Evolutionary conservation across 345 rosid genomes (phyloP).

Genomic region (Capsella bursapastoris): DNA sequence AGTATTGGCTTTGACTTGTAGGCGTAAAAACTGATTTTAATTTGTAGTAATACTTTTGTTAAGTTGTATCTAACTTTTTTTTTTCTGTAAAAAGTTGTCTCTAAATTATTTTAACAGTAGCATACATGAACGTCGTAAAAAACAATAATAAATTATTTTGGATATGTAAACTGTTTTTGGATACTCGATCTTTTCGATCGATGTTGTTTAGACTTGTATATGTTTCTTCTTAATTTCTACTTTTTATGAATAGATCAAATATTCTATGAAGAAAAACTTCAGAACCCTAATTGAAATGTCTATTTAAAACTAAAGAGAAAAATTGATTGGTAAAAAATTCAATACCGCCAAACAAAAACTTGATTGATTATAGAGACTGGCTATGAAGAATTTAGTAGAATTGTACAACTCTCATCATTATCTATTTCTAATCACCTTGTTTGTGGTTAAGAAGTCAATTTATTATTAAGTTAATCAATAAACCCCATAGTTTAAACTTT

Average conservation of each 20-base stretch:
- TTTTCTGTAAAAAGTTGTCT: too few species aligned
- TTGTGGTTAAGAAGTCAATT: slow-evolving; percentile 13
- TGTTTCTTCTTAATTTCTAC: not conserved
- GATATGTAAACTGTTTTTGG: too few species aligned
- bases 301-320: not conserved
- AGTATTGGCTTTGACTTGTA: not conserved
- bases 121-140: not conserved
- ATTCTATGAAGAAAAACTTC: not conserved
- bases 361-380: slow-evolving; percentile 3
- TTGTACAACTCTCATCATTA: slow-evolving; percentile 4
- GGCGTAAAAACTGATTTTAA: not conserved
- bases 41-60: not conserved
- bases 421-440: not conserved
- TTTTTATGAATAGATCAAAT: not conserved
- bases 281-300: not conserved
- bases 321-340: not conserved
- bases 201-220: not conserved
- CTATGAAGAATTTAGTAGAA: not conserved
- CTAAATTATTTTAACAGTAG: not conserved
- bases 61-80: not conserved
- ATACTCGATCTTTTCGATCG: not conserved
- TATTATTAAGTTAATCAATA: slow-evolving; percentile 4
- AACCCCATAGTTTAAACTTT: slow-evolving; percentile 11
- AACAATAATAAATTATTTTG: not conserved
- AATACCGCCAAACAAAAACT: not conserved